Percentiles rank a stretch among this genome's conserved stretches.
phyloP scores from a whole-genome alignment of 73 alveolate genomes.

The Blepharisma stoltei region DNA sequence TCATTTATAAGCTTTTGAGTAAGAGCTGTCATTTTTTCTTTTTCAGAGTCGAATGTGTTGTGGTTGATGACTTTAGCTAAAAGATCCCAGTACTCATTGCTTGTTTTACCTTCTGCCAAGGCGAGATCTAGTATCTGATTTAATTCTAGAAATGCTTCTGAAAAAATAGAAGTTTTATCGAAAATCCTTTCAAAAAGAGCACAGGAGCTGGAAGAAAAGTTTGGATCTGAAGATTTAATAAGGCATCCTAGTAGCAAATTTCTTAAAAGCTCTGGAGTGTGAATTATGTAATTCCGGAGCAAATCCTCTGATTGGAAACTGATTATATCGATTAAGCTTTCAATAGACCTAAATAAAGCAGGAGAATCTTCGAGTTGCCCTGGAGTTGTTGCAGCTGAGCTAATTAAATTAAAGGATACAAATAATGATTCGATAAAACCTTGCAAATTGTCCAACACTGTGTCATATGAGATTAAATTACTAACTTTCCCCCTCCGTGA shows the following conservation, averaged over 20 bases:
- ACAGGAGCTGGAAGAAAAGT: not conserved
- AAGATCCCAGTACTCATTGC: slow-evolving; percentile 7
- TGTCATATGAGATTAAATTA: no score
- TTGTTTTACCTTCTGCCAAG: not conserved
- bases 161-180: not conserved
- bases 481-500: no score
- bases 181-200: not conserved
- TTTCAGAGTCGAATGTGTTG: not conserved
- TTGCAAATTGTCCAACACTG: no score
- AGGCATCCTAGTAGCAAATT: not conserved
- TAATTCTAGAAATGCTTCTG: not conserved
- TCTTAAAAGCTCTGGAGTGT: not conserved
- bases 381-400: no score
- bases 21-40: slow-evolving; percentile 1
- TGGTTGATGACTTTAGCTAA: slow-evolving; percentile 19
- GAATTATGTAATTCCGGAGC: not conserved
- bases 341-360: no score
- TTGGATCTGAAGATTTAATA: not conserved
- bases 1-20: slow-evolving; percentile 12
- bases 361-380: no score
- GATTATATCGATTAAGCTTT: no score
- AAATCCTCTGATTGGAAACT: no score
- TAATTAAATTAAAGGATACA: no score
- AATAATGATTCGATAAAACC: no score
- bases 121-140: not conserved